Conservation (phyloP, 2,329 filamentous ascomycete species). For the Anthostomella pinea region DNA sequence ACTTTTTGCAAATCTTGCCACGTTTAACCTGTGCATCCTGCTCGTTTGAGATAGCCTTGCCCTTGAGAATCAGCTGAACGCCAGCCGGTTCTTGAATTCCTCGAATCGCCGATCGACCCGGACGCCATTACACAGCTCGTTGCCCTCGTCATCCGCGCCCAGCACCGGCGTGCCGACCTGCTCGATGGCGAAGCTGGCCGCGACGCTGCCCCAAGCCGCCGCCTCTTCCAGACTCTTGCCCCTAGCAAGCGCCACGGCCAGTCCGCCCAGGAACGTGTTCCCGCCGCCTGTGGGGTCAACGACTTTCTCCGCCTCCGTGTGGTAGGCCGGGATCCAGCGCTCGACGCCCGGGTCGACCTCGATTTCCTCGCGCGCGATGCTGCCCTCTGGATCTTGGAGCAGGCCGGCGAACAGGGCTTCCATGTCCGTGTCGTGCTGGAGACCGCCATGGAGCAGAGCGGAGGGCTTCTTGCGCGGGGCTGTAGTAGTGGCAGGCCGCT, state of each 20-base stretch:
- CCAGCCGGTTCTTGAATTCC: constrained; percentile 46
- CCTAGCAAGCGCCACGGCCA: constrained; percentile 57
- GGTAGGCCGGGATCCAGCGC: constrained; percentile 77
- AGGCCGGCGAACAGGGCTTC: constrained; percentile 59
- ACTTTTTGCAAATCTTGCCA: too few species aligned
- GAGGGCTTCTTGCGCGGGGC: constrained; percentile 43
- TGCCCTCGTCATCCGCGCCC: constrained; percentile 37
- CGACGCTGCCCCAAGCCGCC: constrained; percentile 73
- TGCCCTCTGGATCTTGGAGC: constrained; percentile 50
- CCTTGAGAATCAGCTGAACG: constrained; percentile 24
- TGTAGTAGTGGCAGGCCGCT: too few species aligned
- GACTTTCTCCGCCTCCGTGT: constrained; percentile 53
- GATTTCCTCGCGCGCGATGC: constrained; percentile 55
- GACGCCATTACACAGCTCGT: constrained; percentile 62
- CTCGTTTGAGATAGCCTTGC: too few species aligned
- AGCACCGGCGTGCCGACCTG: constrained; percentile 80
- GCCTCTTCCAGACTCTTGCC: constrained; percentile 65
- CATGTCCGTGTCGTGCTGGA: constrained; percentile 62
- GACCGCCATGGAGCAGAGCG: constrained; percentile 43
- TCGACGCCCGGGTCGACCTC: constrained; percentile 63
- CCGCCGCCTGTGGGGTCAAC: constrained; percentile 94
- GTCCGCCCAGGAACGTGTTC: constrained; percentile 76
- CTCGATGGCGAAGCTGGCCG: constrained; percentile 91
- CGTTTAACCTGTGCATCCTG: too few species aligned
- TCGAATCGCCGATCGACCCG: constrained; percentile 50